Percentiles rank a stretch among this genome's conserved stretches.
Evolutionary conservation across 129 eudicot species (phyloP).

Genomic region (Flaveria ramosissima): DNA sequence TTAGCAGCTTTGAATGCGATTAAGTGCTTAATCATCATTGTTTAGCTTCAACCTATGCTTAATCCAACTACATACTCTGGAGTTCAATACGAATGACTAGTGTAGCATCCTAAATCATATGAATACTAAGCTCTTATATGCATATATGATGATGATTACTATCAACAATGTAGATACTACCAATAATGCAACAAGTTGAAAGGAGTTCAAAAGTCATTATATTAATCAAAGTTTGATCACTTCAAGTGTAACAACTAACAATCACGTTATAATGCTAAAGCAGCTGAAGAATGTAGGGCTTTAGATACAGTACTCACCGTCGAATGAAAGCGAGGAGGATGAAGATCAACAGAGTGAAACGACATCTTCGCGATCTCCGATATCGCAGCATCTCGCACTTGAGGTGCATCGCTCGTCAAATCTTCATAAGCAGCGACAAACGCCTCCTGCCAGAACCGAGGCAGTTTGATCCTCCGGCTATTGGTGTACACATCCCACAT

Average conservation of each 20-base stretch:
- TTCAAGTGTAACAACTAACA: slow-evolving; percentile 12
- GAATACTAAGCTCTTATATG: slow-evolving; percentile 1
- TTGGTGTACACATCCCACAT: slow-evolving; percentile 97
- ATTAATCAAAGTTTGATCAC: not conserved
- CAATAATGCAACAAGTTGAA: no score
- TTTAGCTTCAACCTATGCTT: not conserved
- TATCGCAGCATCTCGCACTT: slow-evolving; percentile 68
- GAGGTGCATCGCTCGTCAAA: slow-evolving; percentile 63
- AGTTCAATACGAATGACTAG: not conserved
- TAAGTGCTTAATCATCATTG: not conserved
- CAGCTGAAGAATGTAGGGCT: not conserved
- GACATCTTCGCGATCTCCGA: slow-evolving; percentile 95
- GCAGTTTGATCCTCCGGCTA: slow-evolving; percentile 65
- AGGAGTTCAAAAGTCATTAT: no score
- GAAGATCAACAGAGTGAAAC: slow-evolving; percentile 46
- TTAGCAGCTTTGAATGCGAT: not conserved
- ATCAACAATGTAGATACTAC: not conserved
- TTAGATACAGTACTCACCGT: slow-evolving; percentile 44
- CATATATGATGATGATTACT: not conserved
- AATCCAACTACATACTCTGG: slow-evolving; percentile 1
- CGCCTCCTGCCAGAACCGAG: slow-evolving; percentile 91
- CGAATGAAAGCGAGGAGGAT: slow-evolving; percentile 56
- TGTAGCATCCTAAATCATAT: not conserved
- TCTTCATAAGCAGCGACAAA: slow-evolving; percentile 96
- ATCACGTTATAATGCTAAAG: not conserved